Conservation (phyloP, 1,284 basidiomycete species). For the Irpex sp. region DNA sequence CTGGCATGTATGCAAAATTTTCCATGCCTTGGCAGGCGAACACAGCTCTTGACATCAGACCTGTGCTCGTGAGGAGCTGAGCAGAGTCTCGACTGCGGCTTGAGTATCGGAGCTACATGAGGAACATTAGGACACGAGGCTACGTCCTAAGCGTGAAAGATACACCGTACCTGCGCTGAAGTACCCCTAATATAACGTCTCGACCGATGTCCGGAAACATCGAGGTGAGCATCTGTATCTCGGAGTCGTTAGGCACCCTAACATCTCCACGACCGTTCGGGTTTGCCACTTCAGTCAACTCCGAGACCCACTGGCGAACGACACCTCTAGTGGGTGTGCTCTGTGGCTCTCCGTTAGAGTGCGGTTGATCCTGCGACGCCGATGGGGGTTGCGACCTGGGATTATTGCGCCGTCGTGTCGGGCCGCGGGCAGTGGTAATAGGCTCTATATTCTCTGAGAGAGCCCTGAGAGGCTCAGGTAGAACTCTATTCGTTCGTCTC, state of each 20-base stretch:
- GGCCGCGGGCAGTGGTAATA: conserved; percentile 47
- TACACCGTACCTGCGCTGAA: conserved; percentile 69
- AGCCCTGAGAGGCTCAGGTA: conserved; percentile 41
- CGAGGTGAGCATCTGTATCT: conserved; percentile 67
- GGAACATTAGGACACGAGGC: conserved; percentile 8
- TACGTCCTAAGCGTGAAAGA: conserved; percentile 3
- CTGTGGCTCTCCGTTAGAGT: conserved; percentile 4
- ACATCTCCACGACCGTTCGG: conserved; percentile 41
- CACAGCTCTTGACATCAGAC: background rate
- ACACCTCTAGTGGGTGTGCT: conserved; percentile 29
- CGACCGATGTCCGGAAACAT: conserved; percentile 84
- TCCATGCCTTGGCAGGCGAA: background rate
- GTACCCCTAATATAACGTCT: conserved; percentile 71
- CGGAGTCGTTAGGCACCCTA: conserved; percentile 68
- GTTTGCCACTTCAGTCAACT: conserved; percentile 59
- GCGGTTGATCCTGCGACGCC: background rate
- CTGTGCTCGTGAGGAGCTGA: conserved; percentile 27
- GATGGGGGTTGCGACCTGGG: background rate
- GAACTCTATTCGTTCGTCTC: conserved; percentile 49
- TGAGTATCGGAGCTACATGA: conserved; percentile 66
- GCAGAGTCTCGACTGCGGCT: conserved; percentile 76
- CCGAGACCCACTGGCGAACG: conserved; percentile 80
- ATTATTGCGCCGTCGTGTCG: background rate
- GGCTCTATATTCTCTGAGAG: conserved; percentile 43
- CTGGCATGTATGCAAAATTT: background rate